Conservation (phyloP, 768 basidiomycete genomes). For the Astraeus odoratus region DNA sequence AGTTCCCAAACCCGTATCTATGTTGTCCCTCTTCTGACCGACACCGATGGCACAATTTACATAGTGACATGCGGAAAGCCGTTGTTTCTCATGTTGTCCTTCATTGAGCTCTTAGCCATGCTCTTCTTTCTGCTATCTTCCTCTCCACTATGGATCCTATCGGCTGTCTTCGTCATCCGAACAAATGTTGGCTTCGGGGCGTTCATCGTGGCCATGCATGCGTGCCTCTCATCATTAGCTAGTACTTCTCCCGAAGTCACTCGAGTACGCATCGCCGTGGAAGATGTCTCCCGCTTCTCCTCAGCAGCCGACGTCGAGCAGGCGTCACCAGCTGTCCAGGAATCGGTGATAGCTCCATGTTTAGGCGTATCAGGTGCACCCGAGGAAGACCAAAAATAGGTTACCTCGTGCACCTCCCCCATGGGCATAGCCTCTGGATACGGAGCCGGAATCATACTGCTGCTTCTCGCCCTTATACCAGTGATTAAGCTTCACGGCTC, state of each 20-base stretch:
- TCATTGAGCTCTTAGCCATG: conserved; percentile 58
- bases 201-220: conserved; percentile 83
- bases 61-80: conserved; percentile 68
- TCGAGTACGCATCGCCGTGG: conserved; percentile 28
- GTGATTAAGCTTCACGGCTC: conserved; percentile 66
- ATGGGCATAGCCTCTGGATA: conserved; percentile 85
- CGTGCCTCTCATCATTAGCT: conserved; percentile 75
- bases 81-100: conserved; percentile 69
- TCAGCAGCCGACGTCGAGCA: conserved; percentile 15
- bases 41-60: too few relatives aligned
- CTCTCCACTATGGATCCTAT: conserved; percentile 62
- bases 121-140: conserved; percentile 69
- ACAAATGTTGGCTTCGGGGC: conserved; percentile 87
- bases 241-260: conserved; percentile 56
- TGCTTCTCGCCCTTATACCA: conserved; percentile 72
- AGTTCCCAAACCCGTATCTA: too few relatives aligned
- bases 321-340: conserved; percentile 7
- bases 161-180: conserved; percentile 60
- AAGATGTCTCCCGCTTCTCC: conserved; percentile 5
- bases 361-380: conserved; percentile 6
- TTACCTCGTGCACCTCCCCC: conserved; percentile 79
- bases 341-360: conserved; percentile 34
- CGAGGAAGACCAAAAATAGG: conserved; percentile 35
- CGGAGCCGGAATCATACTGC: conserved; percentile 68
- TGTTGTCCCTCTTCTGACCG: too few relatives aligned